A percentile compares a stretch with the other conserved stretches of the same genome.
Evolutionary conservation across 352 stramenopile genomes (phyloP).

Genomic region (Pythium oligandrum): DNA sequence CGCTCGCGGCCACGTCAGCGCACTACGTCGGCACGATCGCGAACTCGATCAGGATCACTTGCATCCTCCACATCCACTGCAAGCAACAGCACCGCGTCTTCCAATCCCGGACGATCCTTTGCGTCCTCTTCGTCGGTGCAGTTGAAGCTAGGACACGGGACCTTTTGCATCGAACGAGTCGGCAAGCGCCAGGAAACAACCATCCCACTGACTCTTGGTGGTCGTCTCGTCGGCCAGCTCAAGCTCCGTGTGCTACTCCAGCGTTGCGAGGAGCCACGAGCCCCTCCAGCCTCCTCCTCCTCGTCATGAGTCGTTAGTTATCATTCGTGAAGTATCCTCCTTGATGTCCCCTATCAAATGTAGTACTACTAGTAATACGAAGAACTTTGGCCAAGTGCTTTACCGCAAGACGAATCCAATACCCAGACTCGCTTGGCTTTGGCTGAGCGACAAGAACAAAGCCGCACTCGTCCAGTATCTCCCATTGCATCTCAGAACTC

Average conservation of each 20-base stretch:
- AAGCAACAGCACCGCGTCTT: neutral
- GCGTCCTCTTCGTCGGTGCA: constrained; percentile 34
- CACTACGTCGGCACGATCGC: constrained; percentile 11
- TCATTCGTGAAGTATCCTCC: neutral
- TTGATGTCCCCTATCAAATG: no score
- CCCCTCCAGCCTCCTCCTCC: no score
- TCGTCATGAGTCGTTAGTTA: neutral
- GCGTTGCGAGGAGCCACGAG: neutral
- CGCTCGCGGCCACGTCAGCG: constrained; percentile 23
- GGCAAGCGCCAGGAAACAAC: constrained; percentile 41
- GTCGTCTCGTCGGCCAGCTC: constrained; percentile 50
- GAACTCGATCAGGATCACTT: constrained; percentile 4
- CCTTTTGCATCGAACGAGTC: constrained; percentile 56
- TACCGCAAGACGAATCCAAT: no score
- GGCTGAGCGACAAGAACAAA: no score
- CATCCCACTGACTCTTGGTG: constrained; percentile 60
- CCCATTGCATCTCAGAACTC: no score
- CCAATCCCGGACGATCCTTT: constrained; percentile 9
- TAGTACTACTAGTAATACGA: no score
- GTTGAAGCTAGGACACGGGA: constrained; percentile 53
- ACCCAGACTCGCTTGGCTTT: no score
- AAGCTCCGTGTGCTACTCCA: constrained; percentile 55
- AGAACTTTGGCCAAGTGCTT: no score
- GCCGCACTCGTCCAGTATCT: no score
- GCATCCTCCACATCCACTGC: neutral